These are phyloP conservation scores for Sclerotinia nivalis DNA, from an alignment of 2,329 filamentous ascomycete species.

Conservation along the genomic window DNA sequence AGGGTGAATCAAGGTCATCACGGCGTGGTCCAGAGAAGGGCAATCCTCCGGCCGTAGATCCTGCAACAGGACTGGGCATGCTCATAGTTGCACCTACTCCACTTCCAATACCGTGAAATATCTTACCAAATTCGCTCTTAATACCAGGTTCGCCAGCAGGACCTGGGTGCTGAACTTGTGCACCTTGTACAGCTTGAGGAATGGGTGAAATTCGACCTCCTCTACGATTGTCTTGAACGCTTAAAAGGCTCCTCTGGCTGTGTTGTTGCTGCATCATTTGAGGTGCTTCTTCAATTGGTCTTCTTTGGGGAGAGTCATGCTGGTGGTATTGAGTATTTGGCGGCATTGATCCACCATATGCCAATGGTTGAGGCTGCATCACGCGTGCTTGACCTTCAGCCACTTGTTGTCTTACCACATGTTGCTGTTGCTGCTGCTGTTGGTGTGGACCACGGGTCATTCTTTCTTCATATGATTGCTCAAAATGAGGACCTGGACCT, in stretches of 20 bases:
- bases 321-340: conserved; percentile 46
- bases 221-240: conserved; percentile 72
- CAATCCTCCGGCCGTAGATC: conserved; percentile 51
- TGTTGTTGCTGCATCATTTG: conserved; percentile 58
- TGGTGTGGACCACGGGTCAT: conserved; percentile 42
- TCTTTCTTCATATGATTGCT: conserved; percentile 35
- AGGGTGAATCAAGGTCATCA: conserved; percentile 51
- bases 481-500: conserved; percentile 40
- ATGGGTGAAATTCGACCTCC: conserved; percentile 84
- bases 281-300: conserved; percentile 50
- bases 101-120: conserved; percentile 90
- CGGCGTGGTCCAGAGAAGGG: conserved; percentile 54
- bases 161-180: conserved; percentile 76
- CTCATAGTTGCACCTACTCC: conserved; percentile 58
- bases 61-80: conserved; percentile 49
- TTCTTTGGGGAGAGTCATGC: conserved; percentile 48
- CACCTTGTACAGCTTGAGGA: conserved; percentile 91
- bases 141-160: conserved; percentile 83
- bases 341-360: conserved; percentile 44
- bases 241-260: conserved; percentile 67
- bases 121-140: conserved; percentile 91
- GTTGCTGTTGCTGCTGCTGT: conserved; percentile 43
- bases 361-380: conserved; percentile 36
- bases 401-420: conserved; percentile 40
- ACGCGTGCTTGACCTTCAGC: conserved; percentile 43